These are phyloP conservation scores for Neonectria magnoliae DNA, from an alignment of 2,329 filamentous ascomycete genomes.

Conservation along the genomic window DNA sequence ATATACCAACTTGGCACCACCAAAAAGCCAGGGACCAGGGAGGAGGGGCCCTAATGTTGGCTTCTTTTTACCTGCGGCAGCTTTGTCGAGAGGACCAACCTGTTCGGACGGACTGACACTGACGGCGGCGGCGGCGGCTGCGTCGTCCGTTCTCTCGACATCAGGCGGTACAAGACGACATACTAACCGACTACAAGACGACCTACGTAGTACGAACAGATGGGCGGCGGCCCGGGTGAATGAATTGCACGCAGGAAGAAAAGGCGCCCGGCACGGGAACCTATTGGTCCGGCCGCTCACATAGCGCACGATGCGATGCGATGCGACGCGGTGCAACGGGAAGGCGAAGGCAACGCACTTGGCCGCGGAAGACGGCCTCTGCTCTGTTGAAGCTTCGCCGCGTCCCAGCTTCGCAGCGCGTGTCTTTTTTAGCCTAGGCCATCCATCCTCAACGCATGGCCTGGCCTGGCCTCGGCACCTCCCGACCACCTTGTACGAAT, in stretches of 20 bases:
- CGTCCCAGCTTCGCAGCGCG: conserved; percentile 1
- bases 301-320: conserved; percentile 18
- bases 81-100: background rate
- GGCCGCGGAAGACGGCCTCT: conserved; percentile 8
- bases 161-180: conserved; percentile 12
- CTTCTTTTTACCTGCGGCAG: conserved; percentile 18
- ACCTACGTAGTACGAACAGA: background rate
- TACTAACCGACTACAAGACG: too few relatives aligned
- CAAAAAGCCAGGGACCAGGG: background rate
- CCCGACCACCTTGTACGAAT: conserved; percentile 29
- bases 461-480: conserved; percentile 39
- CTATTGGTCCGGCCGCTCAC: conserved; percentile 12
- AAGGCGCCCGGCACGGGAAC: background rate
- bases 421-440: conserved; percentile 20
- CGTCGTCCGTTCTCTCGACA: conserved; percentile 2
- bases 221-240: background rate
- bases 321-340: background rate
- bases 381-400: conserved; percentile 20
- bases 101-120: background rate
- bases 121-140: conserved; percentile 4
- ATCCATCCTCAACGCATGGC: conserved; percentile 24
- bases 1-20: conserved; percentile 20
- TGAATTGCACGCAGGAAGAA: background rate
- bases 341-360: conserved; percentile 4
- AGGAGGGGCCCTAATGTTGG: conserved; percentile 5